phyloP scores from a whole-genome alignment of 345 rosid species.

The Anacardium occidentale region DNA sequence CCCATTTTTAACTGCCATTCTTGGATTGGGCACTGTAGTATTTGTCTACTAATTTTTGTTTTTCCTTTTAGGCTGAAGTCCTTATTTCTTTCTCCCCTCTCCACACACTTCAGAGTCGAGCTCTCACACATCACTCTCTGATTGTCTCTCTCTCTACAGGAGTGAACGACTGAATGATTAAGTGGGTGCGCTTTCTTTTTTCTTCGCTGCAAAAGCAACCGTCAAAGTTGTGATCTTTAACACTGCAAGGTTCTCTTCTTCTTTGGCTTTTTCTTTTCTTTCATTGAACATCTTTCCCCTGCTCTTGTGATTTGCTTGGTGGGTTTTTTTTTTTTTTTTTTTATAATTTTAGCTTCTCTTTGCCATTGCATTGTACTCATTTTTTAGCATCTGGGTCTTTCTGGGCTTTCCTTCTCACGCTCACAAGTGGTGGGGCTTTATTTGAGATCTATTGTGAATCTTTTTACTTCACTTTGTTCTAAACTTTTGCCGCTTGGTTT shows the following conservation, averaged over 20 bases:
- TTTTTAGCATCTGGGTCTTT: slow-evolving; percentile 45
- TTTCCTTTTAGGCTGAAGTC: too few species aligned
- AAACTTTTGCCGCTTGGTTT: slow-evolving; percentile 25
- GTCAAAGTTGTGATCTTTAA: slow-evolving; percentile 43
- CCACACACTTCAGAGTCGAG: slow-evolving; percentile 45
- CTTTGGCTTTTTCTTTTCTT: slow-evolving; percentile 25
- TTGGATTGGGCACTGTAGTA: too few species aligned
- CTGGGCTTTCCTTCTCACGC: slow-evolving; percentile 34
- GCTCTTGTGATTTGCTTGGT: slow-evolving; percentile 21
- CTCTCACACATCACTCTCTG: slow-evolving; percentile 25
- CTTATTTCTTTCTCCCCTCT: slow-evolving; percentile 16
- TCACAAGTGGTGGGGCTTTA: slow-evolving; percentile 19
- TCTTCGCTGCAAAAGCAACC: slow-evolving; percentile 27
- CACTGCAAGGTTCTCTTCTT: slow-evolving; percentile 20
- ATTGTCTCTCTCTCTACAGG: slow-evolving; percentile 40
- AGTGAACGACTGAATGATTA: slow-evolving; percentile 21
- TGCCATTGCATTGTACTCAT: slow-evolving; percentile 22
- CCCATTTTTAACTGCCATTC: too few species aligned
- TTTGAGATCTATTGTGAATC: slow-evolving; percentile 47
- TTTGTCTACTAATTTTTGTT: too few species aligned
- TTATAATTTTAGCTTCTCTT: slow-evolving; percentile 12
- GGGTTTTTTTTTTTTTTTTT: too few species aligned
- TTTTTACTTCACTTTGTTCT: slow-evolving; percentile 28
- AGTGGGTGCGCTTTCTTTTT: slow-evolving; percentile 26
- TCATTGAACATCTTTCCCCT: slow-evolving; percentile 23